Evolutionary conservation across 148 eudicot genomes (phyloP).

Genomic region (Fagopyrum homotropicum): DNA sequence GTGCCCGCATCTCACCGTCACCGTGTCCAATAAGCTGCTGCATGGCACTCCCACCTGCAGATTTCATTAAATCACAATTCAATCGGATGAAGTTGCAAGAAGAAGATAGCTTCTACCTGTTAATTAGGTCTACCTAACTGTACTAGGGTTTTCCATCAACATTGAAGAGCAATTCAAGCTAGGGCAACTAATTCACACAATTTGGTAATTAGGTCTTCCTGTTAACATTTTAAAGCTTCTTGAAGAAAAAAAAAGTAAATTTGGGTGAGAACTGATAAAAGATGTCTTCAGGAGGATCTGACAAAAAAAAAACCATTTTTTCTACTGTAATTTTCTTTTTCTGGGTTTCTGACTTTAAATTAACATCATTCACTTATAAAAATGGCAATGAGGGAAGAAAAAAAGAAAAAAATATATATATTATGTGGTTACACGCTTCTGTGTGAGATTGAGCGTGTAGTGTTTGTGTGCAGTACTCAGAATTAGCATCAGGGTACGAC

Average conservation of each 20-base stretch:
- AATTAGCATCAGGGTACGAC: conserved; percentile 6
- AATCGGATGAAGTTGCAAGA: no score
- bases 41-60: conserved; percentile 69
- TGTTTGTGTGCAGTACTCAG: conserved; percentile 6
- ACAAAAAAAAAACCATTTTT: not conserved
- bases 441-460: conserved; percentile 10
- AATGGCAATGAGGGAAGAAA: not conserved
- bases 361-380: not conserved
- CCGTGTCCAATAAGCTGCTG: conserved; percentile 46
- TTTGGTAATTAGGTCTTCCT: not conserved
- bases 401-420: not conserved
- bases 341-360: not conserved
- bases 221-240: not conserved
- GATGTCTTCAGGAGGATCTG: conserved; percentile 10
- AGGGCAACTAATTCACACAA: not conserved
- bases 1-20: conserved; percentile 76
- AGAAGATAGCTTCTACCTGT: not conserved
- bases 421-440: conserved; percentile 1
- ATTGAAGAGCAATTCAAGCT: not conserved
- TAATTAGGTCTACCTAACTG: not conserved
- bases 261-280: conserved; percentile 2
- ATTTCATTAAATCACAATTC: no score
- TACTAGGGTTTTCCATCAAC: no score
- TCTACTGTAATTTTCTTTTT: not conserved
- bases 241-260: not conserved